These are phyloP conservation scores for Penicillium subrubescens DNA, from an alignment of 495 filamentous ascomycete genomes.

Conservation along the genomic window DNA sequence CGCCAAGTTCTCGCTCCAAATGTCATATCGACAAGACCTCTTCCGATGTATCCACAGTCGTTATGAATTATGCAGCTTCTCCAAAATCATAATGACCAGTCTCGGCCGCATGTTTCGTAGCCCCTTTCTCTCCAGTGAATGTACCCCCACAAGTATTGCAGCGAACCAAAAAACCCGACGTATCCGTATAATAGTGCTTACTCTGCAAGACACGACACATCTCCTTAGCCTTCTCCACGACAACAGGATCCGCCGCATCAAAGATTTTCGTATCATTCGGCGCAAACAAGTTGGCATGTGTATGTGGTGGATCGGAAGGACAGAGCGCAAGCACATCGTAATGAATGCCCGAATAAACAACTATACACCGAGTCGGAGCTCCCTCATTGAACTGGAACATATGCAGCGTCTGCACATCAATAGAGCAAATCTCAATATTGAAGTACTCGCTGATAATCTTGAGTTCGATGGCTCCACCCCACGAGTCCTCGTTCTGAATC, in stretches of 20 bases:
- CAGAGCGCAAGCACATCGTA: slow-evolving; percentile 89
- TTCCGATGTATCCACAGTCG: background rate
- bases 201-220: slow-evolving; percentile 70
- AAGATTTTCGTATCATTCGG: slow-evolving; percentile 82
- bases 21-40: background rate
- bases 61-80: slow-evolving; percentile 48
- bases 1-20: background rate
- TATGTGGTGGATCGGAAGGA: slow-evolving; percentile 60
- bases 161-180: slow-evolving; percentile 75
- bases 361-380: slow-evolving; percentile 66
- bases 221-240: slow-evolving; percentile 68
- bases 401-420: slow-evolving; percentile 71
- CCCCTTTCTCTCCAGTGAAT: slow-evolving; percentile 73
- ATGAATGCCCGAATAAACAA: slow-evolving; percentile 93
- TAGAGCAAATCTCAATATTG: slow-evolving; percentile 80
- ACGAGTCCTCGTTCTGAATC: slow-evolving; percentile 78
- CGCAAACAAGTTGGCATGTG: slow-evolving; percentile 58
- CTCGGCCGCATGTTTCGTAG: slow-evolving; percentile 64
- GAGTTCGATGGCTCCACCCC: slow-evolving; percentile 93
- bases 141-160: slow-evolving; percentile 76
- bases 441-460: slow-evolving; percentile 84
- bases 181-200: slow-evolving; percentile 90
- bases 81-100: slow-evolving; percentile 75
- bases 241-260: slow-evolving; percentile 64
- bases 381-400: slow-evolving; percentile 84